Conservation (phyloP, 106 monocot species). For the Dioscorea dumetorum region DNA sequence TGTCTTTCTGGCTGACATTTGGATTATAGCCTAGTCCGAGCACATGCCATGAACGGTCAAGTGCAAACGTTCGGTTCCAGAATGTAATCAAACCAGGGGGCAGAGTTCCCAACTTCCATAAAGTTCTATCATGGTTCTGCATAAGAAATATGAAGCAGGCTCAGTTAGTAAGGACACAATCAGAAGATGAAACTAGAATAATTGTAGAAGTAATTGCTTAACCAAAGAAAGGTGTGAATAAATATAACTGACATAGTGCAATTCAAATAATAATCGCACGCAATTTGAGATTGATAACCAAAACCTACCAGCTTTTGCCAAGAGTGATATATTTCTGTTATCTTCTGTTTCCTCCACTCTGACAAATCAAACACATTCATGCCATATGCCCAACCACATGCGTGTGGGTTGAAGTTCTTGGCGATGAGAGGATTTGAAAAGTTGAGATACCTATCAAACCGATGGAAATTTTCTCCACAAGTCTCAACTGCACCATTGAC, state of each 20-base stretch:
- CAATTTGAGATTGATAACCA: background rate
- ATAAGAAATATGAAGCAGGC: background rate
- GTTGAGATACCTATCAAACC: conserved; percentile 41
- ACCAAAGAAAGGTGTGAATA: background rate
- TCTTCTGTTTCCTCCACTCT: conserved; percentile 31
- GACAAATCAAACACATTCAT: conserved; percentile 50
- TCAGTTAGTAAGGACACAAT: background rate
- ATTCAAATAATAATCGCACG: background rate
- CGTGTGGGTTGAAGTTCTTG: conserved; percentile 30
- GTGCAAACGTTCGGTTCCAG: conserved; percentile 18
- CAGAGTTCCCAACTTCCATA: conserved; percentile 44
- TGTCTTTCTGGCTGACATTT: conserved; percentile 19
- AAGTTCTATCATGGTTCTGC: conserved; percentile 34
- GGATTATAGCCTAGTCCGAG: conserved; percentile 42
- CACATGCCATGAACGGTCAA: conserved; percentile 36
- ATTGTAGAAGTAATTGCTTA: background rate
- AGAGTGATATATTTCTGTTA: conserved; percentile 37
- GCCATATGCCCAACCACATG: conserved; percentile 54
- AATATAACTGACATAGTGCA: background rate
- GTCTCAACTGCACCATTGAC: conserved; percentile 58
- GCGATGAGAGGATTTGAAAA: conserved; percentile 44
- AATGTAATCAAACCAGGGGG: conserved; percentile 50
- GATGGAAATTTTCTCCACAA: conserved; percentile 38
- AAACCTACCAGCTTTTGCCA: conserved; percentile 40
- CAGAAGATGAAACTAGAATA: background rate